phyloP scores from a whole-genome alignment of 2,329 filamentous ascomycete species.

The Penicillium crustosum region DNA sequence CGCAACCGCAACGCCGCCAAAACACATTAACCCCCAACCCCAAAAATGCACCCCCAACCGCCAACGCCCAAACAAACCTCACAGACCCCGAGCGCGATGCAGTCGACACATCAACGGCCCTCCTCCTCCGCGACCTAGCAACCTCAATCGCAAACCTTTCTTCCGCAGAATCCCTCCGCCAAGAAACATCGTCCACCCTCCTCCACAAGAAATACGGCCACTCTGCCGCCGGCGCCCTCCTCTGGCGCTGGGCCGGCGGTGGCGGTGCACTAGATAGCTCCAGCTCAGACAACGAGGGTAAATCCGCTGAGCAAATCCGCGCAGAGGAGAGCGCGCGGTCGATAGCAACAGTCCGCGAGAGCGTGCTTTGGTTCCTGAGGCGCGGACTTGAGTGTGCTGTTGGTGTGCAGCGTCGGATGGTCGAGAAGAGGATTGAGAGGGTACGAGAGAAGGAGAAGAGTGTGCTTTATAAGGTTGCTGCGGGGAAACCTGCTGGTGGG shows the following conservation, averaged over 20 bases:
- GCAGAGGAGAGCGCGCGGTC: conserved; percentile 71
- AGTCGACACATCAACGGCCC: conserved; percentile 83
- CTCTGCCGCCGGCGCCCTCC: conserved; percentile 41
- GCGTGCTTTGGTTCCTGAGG: conserved; percentile 78
- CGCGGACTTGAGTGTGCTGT: conserved; percentile 73
- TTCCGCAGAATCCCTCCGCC: conserved; percentile 77
- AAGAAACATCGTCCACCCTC: conserved; percentile 69
- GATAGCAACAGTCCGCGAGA: conserved; percentile 71
- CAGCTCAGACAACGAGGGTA: conserved; percentile 50
- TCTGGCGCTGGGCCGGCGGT: conserved; percentile 59
- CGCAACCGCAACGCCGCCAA: conserved; percentile 52
- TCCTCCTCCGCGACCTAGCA: conserved; percentile 81
- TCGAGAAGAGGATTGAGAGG: conserved; percentile 80
- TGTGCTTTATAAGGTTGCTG: conserved; percentile 66
- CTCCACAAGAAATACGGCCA: conserved; percentile 70
- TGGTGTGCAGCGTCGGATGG: conserved; percentile 82
- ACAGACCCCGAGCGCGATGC: conserved; percentile 81
- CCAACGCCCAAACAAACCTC: conserved; percentile 53
- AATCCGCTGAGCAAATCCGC: conserved; percentile 64
- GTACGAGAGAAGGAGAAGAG: conserved; percentile 89
- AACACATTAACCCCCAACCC: conserved; percentile 22
- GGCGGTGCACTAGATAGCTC: conserved; percentile 40
- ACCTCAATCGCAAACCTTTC: conserved; percentile 75
- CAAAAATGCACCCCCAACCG: conserved; percentile 38
- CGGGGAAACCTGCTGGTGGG: conserved; percentile 18